Evolutionary conservation across 148 eudicot genomes (phyloP), one percentile per base, ranked within the genome.

Genomic region (Chenopodium suecicum): DNA sequence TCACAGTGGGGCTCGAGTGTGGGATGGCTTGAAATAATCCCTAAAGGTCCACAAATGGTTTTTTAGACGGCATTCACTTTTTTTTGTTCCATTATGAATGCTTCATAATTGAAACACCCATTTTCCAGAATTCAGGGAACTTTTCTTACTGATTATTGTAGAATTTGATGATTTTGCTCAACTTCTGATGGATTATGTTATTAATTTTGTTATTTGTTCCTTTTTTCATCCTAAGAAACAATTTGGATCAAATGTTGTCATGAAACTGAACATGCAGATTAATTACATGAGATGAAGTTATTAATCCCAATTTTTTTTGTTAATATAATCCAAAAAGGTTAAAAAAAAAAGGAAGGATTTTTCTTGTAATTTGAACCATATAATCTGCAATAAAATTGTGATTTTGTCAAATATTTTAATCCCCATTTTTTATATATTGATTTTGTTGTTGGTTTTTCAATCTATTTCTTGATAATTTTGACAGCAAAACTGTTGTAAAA

Each of bases 21-120:
- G 32, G 32, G 32, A 31, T 31, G 32, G 32, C 32, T 31, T 31
- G 32, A 31, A 31, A 31, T 31, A 31, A 0, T 31, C 32, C 1
- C 32, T 31, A 27, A 27, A 27, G 27, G 27, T 27, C 27, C 27
- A 27, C 27, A 27, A 27, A 27, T 27, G 27, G 27, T 27, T 27
- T 27, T 27, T 27, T 27, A 27, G 27, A 27, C 27, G 27, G 27
- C 27, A 5, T 5, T 37, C 44, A 37, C 7, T 37, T 37, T 37
- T 27, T 37, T 75, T 76, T 77, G 41, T 78, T 16, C 22, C 14
- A 37, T 12, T 74, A 25, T 70, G 29, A 66, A 5, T 73, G 82
- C 44, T 76, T 14, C 62, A 31, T 46, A 62, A 68, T 2, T 37
- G 46, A 10, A 47, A 19, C 44, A 58, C 34, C 76, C 65, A 16